phyloP scores from a whole-genome alignment of 75 land plant species.

The Sequoia sempervirens region DNA sequence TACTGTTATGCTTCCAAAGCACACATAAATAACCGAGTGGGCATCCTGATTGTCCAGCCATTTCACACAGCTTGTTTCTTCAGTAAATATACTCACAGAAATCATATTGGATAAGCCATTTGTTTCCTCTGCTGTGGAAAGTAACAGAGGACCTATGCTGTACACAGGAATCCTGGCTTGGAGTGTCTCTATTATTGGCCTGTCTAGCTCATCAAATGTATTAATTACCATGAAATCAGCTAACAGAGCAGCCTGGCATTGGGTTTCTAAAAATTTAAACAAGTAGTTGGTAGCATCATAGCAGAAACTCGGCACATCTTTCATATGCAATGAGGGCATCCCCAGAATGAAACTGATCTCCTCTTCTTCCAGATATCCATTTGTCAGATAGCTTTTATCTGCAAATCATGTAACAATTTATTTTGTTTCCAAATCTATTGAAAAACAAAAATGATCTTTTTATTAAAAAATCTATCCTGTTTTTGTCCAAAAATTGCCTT shows the following conservation, averaged over 20 bases:
- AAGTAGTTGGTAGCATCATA: neutral
- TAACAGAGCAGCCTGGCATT: neutral
- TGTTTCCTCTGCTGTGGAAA: too few relatives aligned
- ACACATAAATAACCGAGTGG: slow-evolving; percentile 9
- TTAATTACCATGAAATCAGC: slow-evolving; percentile 9
- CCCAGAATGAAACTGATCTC: slow-evolving; percentile 12
- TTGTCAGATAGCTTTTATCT: slow-evolving; percentile 9
- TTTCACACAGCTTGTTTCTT: slow-evolving; percentile 15
- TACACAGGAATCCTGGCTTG: neutral
- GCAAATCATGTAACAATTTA: neutral
- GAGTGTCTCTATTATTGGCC: neutral
- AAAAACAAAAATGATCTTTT: too few relatives aligned
- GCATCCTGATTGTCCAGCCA: slow-evolving; percentile 17
- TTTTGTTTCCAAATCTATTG: too few relatives aligned
- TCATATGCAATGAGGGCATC: slow-evolving; percentile 5
- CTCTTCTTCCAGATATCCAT: slow-evolving; percentile 11
- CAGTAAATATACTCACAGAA: neutral
- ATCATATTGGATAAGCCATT: too few relatives aligned
- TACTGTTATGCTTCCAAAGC: slow-evolving; percentile 14
- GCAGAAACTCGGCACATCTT: slow-evolving; percentile 15
- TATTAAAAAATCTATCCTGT: too few relatives aligned
- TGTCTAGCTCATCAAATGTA: slow-evolving; percentile 11
- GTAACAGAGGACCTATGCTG: neutral
- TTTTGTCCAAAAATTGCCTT: neutral
- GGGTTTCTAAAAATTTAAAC: neutral